Evolutionary conservation across 2,329 filamentous ascomycete genomes (phyloP).

Genomic region (Escovopsis weberi): DNA sequence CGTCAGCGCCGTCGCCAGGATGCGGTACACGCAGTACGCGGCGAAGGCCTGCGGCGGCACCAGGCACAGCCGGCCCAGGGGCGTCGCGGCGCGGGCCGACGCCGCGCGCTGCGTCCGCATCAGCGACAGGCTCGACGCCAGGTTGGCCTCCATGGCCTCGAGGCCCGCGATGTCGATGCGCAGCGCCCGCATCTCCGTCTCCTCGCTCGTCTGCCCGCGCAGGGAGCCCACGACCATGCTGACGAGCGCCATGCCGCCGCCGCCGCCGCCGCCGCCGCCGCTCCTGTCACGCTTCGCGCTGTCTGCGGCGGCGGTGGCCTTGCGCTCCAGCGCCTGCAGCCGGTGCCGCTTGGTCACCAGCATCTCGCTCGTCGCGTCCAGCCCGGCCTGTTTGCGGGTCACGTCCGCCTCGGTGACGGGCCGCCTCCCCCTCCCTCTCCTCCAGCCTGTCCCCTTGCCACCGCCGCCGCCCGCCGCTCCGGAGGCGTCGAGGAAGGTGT

Average conservation of each 20-base stretch:
- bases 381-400: conserved; percentile 59
- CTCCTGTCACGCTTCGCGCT: conserved; percentile 6
- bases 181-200: conserved; percentile 44
- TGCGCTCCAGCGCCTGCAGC: conserved; percentile 54
- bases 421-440: conserved; percentile 21
- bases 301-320: conserved; percentile 28
- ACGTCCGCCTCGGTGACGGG: conserved; percentile 62
- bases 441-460: conserved; percentile 11
- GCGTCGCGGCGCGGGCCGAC: conserved; percentile 52
- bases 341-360: conserved; percentile 59
- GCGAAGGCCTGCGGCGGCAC: conserved; percentile 55
- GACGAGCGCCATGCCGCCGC: conserved; percentile 39
- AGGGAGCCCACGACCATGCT: conserved; percentile 61
- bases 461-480: too few relatives aligned
- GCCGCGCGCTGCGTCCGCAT: conserved; percentile 49
- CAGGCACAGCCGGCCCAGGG: conserved; percentile 48
- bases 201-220: conserved; percentile 46
- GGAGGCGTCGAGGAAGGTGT: conserved; percentile 54
- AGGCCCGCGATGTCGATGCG: conserved; percentile 66
- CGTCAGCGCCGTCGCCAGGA: conserved; percentile 55
- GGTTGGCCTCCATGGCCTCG: conserved; percentile 61
- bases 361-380: conserved; percentile 70
- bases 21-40: conserved; percentile 72
- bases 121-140: conserved; percentile 49
- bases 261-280: not conserved